These are phyloP conservation scores for Thecamonas trahens DNA, from an alignment of 78 protist species.

Conservation along the genomic window DNA sequence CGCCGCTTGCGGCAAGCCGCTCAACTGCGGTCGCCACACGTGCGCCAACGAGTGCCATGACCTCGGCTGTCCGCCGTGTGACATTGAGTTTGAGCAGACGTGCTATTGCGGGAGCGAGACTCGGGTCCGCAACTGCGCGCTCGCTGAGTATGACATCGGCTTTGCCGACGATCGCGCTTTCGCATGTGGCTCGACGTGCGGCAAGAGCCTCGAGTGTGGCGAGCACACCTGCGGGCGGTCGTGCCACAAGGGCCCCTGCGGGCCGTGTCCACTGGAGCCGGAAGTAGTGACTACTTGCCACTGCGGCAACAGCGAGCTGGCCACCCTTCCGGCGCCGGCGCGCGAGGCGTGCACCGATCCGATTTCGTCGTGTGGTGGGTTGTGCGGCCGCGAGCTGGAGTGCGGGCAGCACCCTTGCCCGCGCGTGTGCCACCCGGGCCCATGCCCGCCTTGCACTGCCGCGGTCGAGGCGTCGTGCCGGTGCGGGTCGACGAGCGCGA, in stretches of 20 bases:
- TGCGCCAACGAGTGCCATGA: background rate
- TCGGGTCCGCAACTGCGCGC: background rate
- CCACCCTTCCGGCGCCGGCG: background rate
- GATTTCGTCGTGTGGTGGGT: background rate
- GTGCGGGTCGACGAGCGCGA: background rate
- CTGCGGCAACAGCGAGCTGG: background rate
- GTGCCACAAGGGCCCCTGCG: background rate
- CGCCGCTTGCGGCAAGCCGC: background rate
- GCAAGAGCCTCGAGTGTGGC: constrained; percentile 5
- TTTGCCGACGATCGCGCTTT: background rate
- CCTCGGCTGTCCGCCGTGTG: background rate
- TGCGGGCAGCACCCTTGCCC: too few relatives aligned
- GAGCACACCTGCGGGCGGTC: background rate
- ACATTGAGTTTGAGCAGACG: background rate
- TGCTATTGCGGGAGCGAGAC: background rate
- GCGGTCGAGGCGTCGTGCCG: background rate
- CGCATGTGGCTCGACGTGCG: background rate
- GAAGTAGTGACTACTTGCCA: background rate
- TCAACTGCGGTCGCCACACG: background rate
- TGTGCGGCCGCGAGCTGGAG: background rate
- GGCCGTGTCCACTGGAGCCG: background rate
- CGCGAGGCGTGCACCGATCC: background rate
- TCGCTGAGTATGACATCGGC: background rate
- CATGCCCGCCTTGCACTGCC: background rate
- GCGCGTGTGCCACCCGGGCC: background rate